These are phyloP conservation scores for Arthrobotrys iridis DNA, from an alignment of 2,329 filamentous ascomycete species.

Conservation along the genomic window DNA sequence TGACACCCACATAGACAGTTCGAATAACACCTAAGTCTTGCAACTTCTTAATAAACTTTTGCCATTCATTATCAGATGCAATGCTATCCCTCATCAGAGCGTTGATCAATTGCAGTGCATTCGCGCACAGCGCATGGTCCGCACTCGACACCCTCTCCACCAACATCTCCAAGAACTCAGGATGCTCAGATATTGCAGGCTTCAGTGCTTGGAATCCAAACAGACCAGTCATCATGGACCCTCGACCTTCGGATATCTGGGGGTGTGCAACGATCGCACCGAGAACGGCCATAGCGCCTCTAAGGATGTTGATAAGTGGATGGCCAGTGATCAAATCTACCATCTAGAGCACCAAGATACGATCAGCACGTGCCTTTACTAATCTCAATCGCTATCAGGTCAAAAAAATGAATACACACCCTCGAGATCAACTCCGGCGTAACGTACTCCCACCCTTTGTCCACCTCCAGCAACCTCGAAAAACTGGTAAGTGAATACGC, in stretches of 20 bases:
- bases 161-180: conserved; percentile 92
- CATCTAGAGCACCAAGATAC: conserved; percentile 64
- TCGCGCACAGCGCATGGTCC: conserved; percentile 94
- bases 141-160: conserved; percentile 91
- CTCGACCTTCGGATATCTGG: conserved; percentile 67
- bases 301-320: conserved; percentile 94
- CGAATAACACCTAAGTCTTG: conserved; percentile 94
- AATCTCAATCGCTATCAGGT: conserved; percentile 13
- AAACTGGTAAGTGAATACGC: conserved; percentile 94
- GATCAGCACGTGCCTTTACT: conserved; percentile 59
- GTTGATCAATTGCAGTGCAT: conserved; percentile 94
- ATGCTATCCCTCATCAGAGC: conserved; percentile 92
- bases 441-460: conserved; percentile 90
- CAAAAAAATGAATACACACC: conserved; percentile 63
- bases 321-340: conserved; percentile 94
- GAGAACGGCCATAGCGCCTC: conserved; percentile 95
- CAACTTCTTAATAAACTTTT: conserved; percentile 90
- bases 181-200: conserved; percentile 88
- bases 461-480: conserved; percentile 86
- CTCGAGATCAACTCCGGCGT: conserved; percentile 68
- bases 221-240: conserved; percentile 67
- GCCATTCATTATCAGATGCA: conserved; percentile 87
- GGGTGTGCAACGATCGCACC: conserved; percentile 92
- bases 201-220: conserved; percentile 93
- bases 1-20: conserved; percentile 72